Evolutionary conservation across 306 rosid genomes (phyloP).

Genomic region (Echinosophora koreensis): DNA sequence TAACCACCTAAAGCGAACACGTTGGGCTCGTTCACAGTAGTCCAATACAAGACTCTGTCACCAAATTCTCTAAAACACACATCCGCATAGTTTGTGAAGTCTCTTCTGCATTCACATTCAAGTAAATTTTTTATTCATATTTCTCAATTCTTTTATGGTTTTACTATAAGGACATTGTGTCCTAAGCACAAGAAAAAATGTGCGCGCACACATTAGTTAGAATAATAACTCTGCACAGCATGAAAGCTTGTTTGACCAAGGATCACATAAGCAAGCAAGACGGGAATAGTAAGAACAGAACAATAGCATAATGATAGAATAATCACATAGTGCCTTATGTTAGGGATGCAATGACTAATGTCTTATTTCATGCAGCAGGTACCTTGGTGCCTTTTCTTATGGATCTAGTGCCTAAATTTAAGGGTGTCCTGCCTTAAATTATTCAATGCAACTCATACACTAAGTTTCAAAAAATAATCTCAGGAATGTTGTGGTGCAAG

Average conservation of each 20-base stretch:
- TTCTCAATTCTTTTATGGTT: not conserved
- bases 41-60: constrained; percentile 71
- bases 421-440: not conserved
- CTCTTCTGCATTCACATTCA: constrained; percentile 63
- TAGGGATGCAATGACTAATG: not conserved
- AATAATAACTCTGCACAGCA: not conserved
- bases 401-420: not conserved
- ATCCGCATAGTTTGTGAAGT: constrained; percentile 73
- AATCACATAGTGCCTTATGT: not conserved
- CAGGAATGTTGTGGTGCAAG: not conserved
- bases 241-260: not conserved
- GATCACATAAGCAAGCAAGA: constrained; percentile 24
- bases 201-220: not conserved
- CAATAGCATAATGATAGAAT: not conserved
- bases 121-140: not conserved
- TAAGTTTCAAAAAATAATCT: constrained; percentile 9
- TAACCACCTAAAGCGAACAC: constrained; percentile 48
- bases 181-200: not conserved
- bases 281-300: not conserved
- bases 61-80: constrained; percentile 83
- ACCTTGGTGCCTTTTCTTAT: not conserved
- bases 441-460: not conserved
- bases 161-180: not conserved
- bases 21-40: constrained; percentile 66
- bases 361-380: not conserved